Percentiles rank a stretch among this genome's conserved stretches.
phyloP scores from a whole-genome alignment of 352 stramenopile genomes.

The Pythium sukuiense region DNA sequence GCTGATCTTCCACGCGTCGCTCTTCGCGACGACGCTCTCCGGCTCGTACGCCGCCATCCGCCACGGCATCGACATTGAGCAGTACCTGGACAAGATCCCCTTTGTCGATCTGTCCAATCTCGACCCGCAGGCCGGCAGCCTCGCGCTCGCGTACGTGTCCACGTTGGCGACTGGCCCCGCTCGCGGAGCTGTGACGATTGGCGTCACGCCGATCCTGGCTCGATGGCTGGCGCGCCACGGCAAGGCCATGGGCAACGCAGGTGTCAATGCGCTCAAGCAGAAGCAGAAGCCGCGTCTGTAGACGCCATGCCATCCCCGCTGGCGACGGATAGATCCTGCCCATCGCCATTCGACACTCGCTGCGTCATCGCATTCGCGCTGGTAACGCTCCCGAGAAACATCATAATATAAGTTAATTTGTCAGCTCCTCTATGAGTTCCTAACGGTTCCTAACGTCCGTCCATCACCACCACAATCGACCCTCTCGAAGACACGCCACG shows the following conservation, averaged over 20 bases:
- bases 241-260: conserved; percentile 22
- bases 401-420: conserved; percentile 6
- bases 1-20: conserved; percentile 91
- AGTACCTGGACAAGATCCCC: conserved; percentile 52
- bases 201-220: conserved; percentile 66
- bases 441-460: background rate
- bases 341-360: conserved; percentile 1
- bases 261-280: conserved; percentile 24
- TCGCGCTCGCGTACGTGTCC: conserved; percentile 92
- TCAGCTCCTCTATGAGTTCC: background rate
- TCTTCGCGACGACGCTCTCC: conserved; percentile 95
- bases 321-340: background rate
- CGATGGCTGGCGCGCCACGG: conserved; percentile 50
- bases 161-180: conserved; percentile 83
- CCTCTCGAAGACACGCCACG: background rate
- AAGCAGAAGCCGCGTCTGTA: conserved; percentile 12
- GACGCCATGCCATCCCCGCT: background rate
- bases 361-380: background rate
- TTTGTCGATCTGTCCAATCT: conserved; percentile 74
- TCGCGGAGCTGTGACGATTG: conserved; percentile 73
- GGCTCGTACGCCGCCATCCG: conserved; percentile 74
- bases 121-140: conserved; percentile 63
- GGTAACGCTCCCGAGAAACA: background rate
- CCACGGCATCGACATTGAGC: conserved; percentile 63
- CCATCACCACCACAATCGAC: background rate